Percentiles rank a stretch among this genome's conserved stretches.
Evolutionary conservation across 306 rosid genomes (phyloP).

Genomic region (Cicer judaicum): DNA sequence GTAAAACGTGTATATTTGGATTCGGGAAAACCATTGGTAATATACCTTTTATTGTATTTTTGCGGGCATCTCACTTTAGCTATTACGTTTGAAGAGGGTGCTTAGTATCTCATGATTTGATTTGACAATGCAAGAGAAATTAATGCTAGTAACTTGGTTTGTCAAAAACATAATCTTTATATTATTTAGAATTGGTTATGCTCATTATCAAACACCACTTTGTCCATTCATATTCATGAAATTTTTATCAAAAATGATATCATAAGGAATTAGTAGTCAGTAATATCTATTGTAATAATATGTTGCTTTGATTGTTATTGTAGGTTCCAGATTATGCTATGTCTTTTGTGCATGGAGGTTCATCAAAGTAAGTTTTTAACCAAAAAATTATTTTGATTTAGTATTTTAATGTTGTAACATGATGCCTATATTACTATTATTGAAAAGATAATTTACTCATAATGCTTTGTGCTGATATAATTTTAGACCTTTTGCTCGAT

Average conservation of each 20-base stretch:
- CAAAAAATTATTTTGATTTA: not conserved
- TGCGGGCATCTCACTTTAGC: not conserved
- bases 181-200: not conserved
- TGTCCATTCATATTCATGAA: not conserved
- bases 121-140: not conserved
- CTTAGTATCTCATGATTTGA: not conserved
- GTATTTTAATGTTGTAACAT: constrained; percentile 1
- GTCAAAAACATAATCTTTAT: not conserved
- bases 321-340: constrained; percentile 90
- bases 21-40: constrained; percentile 90
- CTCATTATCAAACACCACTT: not conserved
- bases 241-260: not conserved
- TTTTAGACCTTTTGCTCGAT: constrained; percentile 77
- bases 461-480: constrained; percentile 9
- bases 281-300: not conserved
- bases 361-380: constrained; percentile 65
- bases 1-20: constrained; percentile 57
- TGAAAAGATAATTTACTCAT: not conserved
- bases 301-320: not conserved
- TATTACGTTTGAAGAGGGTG: not conserved
- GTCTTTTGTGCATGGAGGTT: constrained; percentile 66
- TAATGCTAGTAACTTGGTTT: not conserved
- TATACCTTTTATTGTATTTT: not conserved
- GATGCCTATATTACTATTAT: not conserved
- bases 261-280: too few species aligned